These are phyloP conservation scores for Globisporangium radiosum DNA, from an alignment of 352 stramenopile species.

Conservation along the genomic window DNA sequence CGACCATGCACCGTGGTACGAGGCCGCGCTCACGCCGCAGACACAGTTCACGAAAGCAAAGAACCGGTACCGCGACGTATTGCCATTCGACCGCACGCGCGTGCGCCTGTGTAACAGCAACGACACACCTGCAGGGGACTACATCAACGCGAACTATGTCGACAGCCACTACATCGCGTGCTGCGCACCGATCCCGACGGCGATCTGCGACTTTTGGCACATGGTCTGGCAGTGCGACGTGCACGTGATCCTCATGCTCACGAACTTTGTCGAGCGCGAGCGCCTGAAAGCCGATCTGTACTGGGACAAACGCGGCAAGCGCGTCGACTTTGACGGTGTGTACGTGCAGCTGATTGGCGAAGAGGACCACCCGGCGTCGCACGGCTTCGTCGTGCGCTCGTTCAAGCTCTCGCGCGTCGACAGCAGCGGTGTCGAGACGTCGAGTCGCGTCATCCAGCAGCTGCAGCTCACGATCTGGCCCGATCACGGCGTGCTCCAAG, in stretches of 20 bases:
- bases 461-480: conserved; percentile 78
- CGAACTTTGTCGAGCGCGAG: conserved; percentile 77
- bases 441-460: conserved; percentile 48
- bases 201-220: conserved; percentile 74
- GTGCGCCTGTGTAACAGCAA: conserved; percentile 32
- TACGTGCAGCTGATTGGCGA: conserved; percentile 44
- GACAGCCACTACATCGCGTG: conserved; percentile 67
- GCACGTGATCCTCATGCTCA: conserved; percentile 84
- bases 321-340: conserved; percentile 49
- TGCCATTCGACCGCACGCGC: conserved; percentile 67
- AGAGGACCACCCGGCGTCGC: conserved; percentile 16
- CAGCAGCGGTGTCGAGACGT: conserved; percentile 10
- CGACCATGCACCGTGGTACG: conserved; percentile 45
- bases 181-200: conserved; percentile 55
- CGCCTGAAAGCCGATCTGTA: conserved; percentile 69
- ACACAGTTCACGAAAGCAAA: conserved; percentile 63
- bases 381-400: conserved; percentile 43
- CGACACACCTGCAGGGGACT: conserved; percentile 30
- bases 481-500: conserved; percentile 65
- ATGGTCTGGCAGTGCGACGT: conserved; percentile 78
- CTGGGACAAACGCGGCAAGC: conserved; percentile 41
- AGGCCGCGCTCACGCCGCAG: conserved; percentile 45
- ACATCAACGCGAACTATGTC: conserved; percentile 74
- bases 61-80: conserved; percentile 73
- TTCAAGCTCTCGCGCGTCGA: conserved; percentile 43